Base-by-base conservation (phyloP, 495 filamentous ascomycete species). In the Pyrenopolyporus hunteri region DNA sequence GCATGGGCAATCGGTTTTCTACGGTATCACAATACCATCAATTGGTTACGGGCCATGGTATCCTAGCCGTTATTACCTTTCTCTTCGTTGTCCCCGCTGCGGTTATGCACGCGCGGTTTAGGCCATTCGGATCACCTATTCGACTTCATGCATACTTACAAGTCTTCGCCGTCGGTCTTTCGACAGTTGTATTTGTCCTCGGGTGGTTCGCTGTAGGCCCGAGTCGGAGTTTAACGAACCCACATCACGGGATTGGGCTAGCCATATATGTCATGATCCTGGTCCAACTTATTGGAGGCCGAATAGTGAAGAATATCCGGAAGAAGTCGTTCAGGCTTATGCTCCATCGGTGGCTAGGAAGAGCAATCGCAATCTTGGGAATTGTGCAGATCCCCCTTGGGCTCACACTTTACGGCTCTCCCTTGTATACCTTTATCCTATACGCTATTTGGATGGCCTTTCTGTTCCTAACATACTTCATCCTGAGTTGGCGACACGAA, bases 221-320 rank as follows among this genome's bases (percentile, higher is more conserved):
- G 1, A 70, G 76, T 42, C 82, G 93, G 57, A 91, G 85, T 67
- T 79, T 97, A 63, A 90, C 90, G 39, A 98, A 98, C 71, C 94
- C 94, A 1, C 94, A 98, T 77, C 90, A 92, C 76, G 92, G 92
- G 53, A 97, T 98, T 67, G 94, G 94, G 17, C 76, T 96, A 26
- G 89, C 92, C 31, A 86, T 98, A 53, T 98, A 94, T 73, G 87
- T 90, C 23, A 75, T 94, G 63, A 83, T 97, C 13, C 70, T 96
- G 22, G 82, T 92, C 17, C 95, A 97, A 68, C 81, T 87, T 6
- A 59, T 97, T 16, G 88, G 88, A 62, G 95, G 95, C 13, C 84
- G 84, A 62, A 78, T 89, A 31, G 80, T 95, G 31, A 84, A 83
- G 64, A 82, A 83, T 40, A 86, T 86, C 60, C 75, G 36, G 6